A percentile compares a stretch with the other conserved stretches of the same genome.
Conservation (phyloP, 345 rosid species). For the Mallotus nudiflorus region DNA sequence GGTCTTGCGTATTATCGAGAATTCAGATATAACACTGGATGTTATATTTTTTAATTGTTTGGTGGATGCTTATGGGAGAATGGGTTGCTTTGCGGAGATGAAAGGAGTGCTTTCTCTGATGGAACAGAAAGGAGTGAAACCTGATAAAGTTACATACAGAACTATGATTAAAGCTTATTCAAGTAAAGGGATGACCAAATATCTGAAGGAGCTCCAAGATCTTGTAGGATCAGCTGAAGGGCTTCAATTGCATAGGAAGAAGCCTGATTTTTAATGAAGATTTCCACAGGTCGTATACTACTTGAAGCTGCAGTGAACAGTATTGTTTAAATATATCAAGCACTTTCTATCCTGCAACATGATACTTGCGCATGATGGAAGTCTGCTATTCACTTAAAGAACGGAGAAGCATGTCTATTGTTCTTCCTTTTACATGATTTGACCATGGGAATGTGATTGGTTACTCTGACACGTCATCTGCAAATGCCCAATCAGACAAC, state of each 20-base stretch:
- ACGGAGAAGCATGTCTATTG: too few species aligned
- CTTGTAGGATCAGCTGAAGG: slow-evolving; percentile 40
- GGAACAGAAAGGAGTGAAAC: slow-evolving; percentile 67
- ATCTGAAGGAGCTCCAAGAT: slow-evolving; percentile 57
- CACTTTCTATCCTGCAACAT: too few species aligned
- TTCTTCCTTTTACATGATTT: too few species aligned
- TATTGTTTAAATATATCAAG: not conserved
- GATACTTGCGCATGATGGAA: too few species aligned
- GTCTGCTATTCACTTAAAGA: too few species aligned
- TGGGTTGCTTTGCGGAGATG: slow-evolving; percentile 89
- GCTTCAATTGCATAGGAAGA: slow-evolving; percentile 33
- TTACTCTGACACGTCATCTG: too few species aligned
- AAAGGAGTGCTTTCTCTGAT: slow-evolving; percentile 72
- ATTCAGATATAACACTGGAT: slow-evolving; percentile 72
- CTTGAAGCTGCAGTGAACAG: slow-evolving; percentile 16
- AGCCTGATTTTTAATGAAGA: slow-evolving; percentile 49
- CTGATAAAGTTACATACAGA: slow-evolving; percentile 77
- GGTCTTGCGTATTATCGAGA: slow-evolving; percentile 72
- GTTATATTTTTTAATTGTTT: slow-evolving; percentile 80
- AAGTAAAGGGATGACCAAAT: slow-evolving; percentile 59
- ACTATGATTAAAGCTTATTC: slow-evolving; percentile 83
- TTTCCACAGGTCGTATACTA: slow-evolving; percentile 21
- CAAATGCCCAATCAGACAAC: too few species aligned
- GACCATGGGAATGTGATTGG: too few species aligned
- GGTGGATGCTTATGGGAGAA: slow-evolving; percentile 85